phyloP scores from a whole-genome alignment of 345 rosid genomes.

The Camelina hispida region DNA sequence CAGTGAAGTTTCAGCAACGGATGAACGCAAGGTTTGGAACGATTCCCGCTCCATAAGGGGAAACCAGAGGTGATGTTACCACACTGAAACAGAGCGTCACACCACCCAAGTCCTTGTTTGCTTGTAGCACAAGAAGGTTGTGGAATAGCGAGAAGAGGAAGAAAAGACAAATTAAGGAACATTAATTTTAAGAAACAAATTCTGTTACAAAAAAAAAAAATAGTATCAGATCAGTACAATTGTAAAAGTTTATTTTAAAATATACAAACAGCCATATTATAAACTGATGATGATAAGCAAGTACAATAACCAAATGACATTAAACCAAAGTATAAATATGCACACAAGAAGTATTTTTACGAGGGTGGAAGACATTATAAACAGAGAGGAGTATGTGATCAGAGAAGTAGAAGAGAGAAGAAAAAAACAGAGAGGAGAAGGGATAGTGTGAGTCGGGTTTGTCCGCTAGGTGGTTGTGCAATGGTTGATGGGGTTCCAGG shows the following conservation, averaged over 20 bases:
- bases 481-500: slow-evolving; percentile 30
- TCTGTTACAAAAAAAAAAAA: too few relatives aligned
- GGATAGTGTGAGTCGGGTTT: slow-evolving; percentile 46
- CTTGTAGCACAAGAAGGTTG: background rate
- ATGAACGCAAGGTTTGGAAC: background rate
- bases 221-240: too few relatives aligned
- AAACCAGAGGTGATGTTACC: background rate
- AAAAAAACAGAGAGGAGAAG: slow-evolving; percentile 46
- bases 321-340: background rate
- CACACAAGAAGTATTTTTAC: background rate
- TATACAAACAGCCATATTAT: background rate
- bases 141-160: slow-evolving; percentile 1
- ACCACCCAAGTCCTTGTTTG: background rate
- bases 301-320: background rate
- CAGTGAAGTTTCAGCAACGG: background rate
- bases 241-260: too few relatives aligned
- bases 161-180: background rate
- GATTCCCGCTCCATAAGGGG: background rate
- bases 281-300: background rate
- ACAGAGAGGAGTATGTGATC: slow-evolving; percentile 6
- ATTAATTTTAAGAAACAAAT: too few relatives aligned
- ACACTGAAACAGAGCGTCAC: background rate
- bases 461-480: slow-evolving; percentile 50
- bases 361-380: background rate
- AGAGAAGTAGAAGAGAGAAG: slow-evolving; percentile 34